Evolutionary conservation across 148 eudicot species (phyloP).

Genomic region (Simmondsia chinensis): DNA sequence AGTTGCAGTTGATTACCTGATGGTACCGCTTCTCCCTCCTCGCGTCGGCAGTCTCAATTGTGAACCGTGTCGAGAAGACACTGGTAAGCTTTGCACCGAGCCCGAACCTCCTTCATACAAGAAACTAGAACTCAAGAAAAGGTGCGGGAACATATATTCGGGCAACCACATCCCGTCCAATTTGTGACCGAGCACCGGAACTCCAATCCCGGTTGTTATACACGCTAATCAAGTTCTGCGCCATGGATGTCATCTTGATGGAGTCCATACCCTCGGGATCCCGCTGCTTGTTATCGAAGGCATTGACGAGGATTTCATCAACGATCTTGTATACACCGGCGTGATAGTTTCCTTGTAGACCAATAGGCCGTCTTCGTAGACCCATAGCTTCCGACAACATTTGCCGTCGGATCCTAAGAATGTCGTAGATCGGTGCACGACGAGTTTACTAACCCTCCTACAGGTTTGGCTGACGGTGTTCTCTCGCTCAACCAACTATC

Average conservation of each 20-base stretch:
- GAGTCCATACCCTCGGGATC: slow-evolving; percentile 76
- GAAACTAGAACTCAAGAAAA: slow-evolving; percentile 84
- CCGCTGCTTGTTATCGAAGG: slow-evolving; percentile 87
- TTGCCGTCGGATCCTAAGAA: slow-evolving; percentile 84
- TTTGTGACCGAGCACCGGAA: slow-evolving; percentile 78
- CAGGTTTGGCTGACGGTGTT: too few species aligned
- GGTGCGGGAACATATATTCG: slow-evolving; percentile 87
- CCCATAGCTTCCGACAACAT: slow-evolving; percentile 63
- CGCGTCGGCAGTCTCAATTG: slow-evolving; percentile 92
- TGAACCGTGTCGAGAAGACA: slow-evolving; percentile 78
- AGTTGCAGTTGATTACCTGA: too few species aligned
- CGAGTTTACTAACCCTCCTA: too few species aligned
- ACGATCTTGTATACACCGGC: slow-evolving; percentile 96
- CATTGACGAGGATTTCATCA: slow-evolving; percentile 90
- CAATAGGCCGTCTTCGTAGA: slow-evolving; percentile 44
- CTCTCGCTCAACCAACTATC: too few species aligned
- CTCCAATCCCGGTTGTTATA: slow-evolving; percentile 80
- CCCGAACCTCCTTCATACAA: slow-evolving; percentile 87
- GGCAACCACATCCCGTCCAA: slow-evolving; percentile 93
- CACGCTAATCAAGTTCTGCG: slow-evolving; percentile 41
- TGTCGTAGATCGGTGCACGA: slow-evolving; percentile 93
- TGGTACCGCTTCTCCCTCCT: slow-evolving; percentile 65
- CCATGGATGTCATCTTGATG: slow-evolving; percentile 45
- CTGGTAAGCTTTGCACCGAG: slow-evolving; percentile 93
- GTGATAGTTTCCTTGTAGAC: slow-evolving; percentile 31